Evolutionary conservation across 805 yeast species (phyloP).

Genomic region (Saccharomycopsis microspora): DNA sequence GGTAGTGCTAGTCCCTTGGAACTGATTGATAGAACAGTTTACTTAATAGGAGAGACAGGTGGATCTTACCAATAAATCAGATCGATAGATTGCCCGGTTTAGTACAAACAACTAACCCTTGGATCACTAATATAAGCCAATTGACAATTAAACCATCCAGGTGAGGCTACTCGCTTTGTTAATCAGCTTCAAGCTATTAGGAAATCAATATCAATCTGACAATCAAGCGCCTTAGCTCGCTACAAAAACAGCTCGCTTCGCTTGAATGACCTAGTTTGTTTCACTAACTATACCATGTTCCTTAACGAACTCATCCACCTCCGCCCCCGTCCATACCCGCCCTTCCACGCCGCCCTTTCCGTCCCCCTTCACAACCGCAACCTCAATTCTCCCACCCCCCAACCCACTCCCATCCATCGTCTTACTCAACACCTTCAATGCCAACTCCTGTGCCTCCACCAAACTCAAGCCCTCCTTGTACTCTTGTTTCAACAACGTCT

Average conservation of each 20-base stretch:
- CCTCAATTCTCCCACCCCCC: slow-evolving; percentile 84
- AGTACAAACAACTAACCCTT: too few species aligned
- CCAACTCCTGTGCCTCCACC: slow-evolving; percentile 74
- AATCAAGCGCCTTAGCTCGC: too few species aligned
- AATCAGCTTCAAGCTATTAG: too few species aligned
- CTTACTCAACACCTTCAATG: slow-evolving; percentile 83
- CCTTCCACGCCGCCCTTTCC: slow-evolving; percentile 43
- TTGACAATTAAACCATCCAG: too few species aligned
- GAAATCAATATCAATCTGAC: too few species aligned
- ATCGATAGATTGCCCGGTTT: too few species aligned
- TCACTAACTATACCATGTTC: slow-evolving; percentile 57
- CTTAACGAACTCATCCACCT: slow-evolving; percentile 63
- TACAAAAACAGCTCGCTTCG: slow-evolving; percentile 16
- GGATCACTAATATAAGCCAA: too few species aligned
- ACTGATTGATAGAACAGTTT: too few species aligned
- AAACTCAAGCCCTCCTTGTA: slow-evolving; percentile 71
- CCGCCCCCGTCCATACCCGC: slow-evolving; percentile 70
- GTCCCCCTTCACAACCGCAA: slow-evolving; percentile 61
- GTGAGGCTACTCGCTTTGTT: too few species aligned
- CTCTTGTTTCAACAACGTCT: slow-evolving; percentile 89
- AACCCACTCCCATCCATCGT: slow-evolving; percentile 85
- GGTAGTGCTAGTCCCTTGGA: too few species aligned
- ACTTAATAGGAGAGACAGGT: too few species aligned
- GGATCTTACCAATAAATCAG: too few species aligned
- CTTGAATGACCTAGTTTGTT: slow-evolving; percentile 31